Evolutionary conservation across 345 rosid species (phyloP).

Genomic region (Rhizophora apiculata): DNA sequence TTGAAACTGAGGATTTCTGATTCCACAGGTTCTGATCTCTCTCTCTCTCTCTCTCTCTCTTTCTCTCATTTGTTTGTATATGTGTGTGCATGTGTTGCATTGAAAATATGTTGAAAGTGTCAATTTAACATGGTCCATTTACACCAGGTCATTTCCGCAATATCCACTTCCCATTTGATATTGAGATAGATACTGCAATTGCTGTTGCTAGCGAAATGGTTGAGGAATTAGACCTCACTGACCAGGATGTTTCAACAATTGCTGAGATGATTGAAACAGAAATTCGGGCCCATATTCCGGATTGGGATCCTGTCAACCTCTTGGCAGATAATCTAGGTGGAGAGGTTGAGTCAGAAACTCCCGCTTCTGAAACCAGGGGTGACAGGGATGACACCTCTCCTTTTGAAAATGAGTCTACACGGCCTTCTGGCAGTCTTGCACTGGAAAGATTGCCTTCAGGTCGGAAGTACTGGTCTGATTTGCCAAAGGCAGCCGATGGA

Average conservation of each 20-base stretch:
- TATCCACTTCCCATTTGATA: constrained; percentile 94
- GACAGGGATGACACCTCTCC: constrained; percentile 28
- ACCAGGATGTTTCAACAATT: constrained; percentile 77
- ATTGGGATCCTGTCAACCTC: constrained; percentile 51
- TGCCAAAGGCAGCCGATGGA: constrained; percentile 45
- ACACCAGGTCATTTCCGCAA: constrained; percentile 67
- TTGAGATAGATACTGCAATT: constrained; percentile 74
- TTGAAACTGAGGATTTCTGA: constrained; percentile 85
- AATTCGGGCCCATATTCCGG: constrained; percentile 65
- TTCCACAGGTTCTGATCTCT: constrained; percentile 55
- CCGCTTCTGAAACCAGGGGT: constrained; percentile 22
- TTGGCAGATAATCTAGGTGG: constrained; percentile 15
- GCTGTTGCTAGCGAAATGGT: constrained; percentile 97
- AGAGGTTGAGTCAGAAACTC: constrained; percentile 21
- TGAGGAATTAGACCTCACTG: constrained; percentile 80
- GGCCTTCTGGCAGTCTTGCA: constrained; percentile 38
- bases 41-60: constrained; percentile 10
- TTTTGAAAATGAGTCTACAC: constrained; percentile 16
- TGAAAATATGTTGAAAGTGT: neutral
- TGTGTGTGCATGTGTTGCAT: constrained; percentile 1
- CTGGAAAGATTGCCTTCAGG: constrained; percentile 86
- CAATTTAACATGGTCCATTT: constrained; percentile 8
- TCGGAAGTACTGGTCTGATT: constrained; percentile 77
- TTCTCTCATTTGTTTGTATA: neutral
- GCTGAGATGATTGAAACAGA: constrained; percentile 73